Evolutionary conservation across 352 stramenopile species (phyloP), one percentile per base, ranked within the genome.

Genomic region (Elongisporangium senticosum): DNA sequence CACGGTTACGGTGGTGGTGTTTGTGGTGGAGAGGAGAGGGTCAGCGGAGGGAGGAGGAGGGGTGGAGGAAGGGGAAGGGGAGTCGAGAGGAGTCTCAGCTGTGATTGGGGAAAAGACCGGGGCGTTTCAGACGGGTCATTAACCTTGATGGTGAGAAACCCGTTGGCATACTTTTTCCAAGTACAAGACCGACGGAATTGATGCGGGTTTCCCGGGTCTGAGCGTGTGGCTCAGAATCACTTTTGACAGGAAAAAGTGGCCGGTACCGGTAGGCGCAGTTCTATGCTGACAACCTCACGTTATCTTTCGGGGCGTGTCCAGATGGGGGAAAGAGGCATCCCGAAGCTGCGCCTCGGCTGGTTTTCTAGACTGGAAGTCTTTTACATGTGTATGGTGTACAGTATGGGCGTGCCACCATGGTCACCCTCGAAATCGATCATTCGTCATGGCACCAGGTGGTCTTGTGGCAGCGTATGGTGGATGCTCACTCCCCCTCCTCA

Each of bases 1-100:
- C 13, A 22, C 7, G 1, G 49, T 8, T 64, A 48, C 51, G 52
- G 53, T 61, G 43, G 54, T 50, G 49, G 48, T 22, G 37, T 8
- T 10, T 52, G 14, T 58, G 21, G 33, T 28, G 21, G 58, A 51
- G n/a, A 43, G 56, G 52, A 39, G 23, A 51, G 48, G 22, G 40
- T 22, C n/a, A 53, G 26, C 6, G 21, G 26, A 47, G 23, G 51
- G 50, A 26, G 17, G 7, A 49, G n/a, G 33, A 1, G n/a, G 21
- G 17, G 37, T 3, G 19, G 37, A n/a, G 53, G 53, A 19, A 33
- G 22, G 28, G 28, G 26, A 13, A 49, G 20, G 21, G 33, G 19
- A 28, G 19, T 21, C n/a, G 52, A 33, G 15, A 39, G 3, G 52
- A 39, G n/a, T 15, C 37, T 58, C 33, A 43, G 33, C 33, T 43